Evolutionary conservation across 805 yeast species (phyloP), one percentile per base, ranked within the genome.

Genomic region (Metschnikowia dekortorum): DNA sequence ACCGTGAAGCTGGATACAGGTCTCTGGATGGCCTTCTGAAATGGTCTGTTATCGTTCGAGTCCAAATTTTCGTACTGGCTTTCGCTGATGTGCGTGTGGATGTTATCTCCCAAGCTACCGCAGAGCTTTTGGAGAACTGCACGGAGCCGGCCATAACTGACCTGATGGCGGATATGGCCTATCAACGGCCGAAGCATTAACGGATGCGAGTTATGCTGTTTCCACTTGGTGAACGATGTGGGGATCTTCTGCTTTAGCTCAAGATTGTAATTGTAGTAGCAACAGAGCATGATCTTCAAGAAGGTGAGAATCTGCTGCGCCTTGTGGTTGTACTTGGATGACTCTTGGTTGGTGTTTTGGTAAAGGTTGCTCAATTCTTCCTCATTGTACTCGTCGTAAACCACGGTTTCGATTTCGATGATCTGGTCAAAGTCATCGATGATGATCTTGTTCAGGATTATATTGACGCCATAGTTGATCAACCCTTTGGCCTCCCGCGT

Each of bases 401-500:
- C 70, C 13, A 82, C 75, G n/a, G 81, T 71, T 53, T 85, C 94
- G 45, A 91, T 76, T 62, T 87, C 96, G 35, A 91, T 70, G 35
- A 80, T 70, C 53, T 84, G 86, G 53, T 84, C 82, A 38, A 80
- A 78, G 16, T 86, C 66, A 53, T 87, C 89, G 39, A 89, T 74
- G 0, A 78, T 73, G 18, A 91, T 78, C 56, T 82, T 84, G 52
- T 84, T 82, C 47, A 77, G 78, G 31, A 86, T 82, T 14, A 84
- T 77, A 13, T 76, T 74, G 4, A 89, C 92, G 48, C 86, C 84
- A 56, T 83, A 81, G 16, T 89, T 81, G 8, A 84, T 77, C 51
- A 92, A 70, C 6, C 75, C 63, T 31, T 84, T 77, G 1, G 96
- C 89, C 66, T 92, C 99, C 54, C 83, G 80, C 26, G 84, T 75